Evolutionary conservation across 495 filamentous ascomycete species (phyloP).

Genomic region (Poronia punctata): DNA sequence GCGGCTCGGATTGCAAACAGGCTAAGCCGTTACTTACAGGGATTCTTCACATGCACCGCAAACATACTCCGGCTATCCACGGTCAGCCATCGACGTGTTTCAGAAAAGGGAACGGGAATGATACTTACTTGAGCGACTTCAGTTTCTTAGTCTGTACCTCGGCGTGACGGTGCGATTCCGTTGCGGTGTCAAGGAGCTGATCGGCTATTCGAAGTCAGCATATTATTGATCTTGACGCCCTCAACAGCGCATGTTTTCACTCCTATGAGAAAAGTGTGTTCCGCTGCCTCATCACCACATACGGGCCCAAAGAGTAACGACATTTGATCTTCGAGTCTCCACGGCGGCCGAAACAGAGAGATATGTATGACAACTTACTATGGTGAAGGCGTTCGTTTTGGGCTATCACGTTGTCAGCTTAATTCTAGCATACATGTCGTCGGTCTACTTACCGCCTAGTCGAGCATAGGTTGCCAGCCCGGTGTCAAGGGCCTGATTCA

Average conservation of each 20-base stretch:
- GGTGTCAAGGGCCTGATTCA: slow-evolving; percentile 64
- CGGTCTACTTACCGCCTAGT: slow-evolving; percentile 44
- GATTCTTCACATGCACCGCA: slow-evolving; percentile 66
- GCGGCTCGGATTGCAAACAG: no score
- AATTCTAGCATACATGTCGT: neutral
- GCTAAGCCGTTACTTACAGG: no score
- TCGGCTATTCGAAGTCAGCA: slow-evolving; percentile 40
- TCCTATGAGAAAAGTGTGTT: no score
- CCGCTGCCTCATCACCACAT: no score
- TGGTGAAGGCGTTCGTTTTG: slow-evolving; percentile 76
- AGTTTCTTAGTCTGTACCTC: slow-evolving; percentile 69
- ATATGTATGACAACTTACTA: slow-evolving; percentile 17
- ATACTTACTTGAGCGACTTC: slow-evolving; percentile 40
- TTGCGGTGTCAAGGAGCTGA: slow-evolving; percentile 62
- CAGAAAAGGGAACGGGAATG: neutral
- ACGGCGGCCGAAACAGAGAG: no score
- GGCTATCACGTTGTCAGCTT: slow-evolving; percentile 2
- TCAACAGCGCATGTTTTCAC: no score
- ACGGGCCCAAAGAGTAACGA: no score
- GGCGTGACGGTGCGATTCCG: slow-evolving; percentile 37
- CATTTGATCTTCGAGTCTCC: no score
- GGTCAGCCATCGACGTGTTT: neutral
- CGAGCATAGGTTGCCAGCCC: slow-evolving; percentile 60
- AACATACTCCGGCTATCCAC: slow-evolving; percentile 74
- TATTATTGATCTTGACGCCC: no score